These are phyloP conservation scores for Cicer cuneatum DNA, from an alignment of 306 rosid genomes.

Conservation along the genomic window DNA sequence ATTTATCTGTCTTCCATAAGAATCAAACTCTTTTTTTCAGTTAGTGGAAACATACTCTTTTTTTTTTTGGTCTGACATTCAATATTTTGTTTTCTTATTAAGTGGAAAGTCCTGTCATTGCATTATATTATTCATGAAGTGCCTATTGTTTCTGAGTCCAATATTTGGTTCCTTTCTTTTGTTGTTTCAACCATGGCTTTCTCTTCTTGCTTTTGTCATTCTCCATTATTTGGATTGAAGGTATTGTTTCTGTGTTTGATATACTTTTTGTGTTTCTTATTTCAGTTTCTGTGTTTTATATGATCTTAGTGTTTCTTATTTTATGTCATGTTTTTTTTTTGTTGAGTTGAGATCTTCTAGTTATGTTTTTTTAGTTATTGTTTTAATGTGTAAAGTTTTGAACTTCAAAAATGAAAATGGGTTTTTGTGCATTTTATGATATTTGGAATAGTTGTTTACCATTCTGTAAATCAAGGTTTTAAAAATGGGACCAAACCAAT, in stretches of 20 bases:
- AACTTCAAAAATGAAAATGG: conserved; percentile 18
- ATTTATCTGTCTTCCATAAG: conserved; percentile 48
- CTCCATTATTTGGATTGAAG: conserved; percentile 60
- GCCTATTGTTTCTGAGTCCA: conserved; percentile 43
- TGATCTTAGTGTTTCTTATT: conserved; percentile 9
- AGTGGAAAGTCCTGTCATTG: conserved; percentile 42
- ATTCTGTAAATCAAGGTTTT: neutral
- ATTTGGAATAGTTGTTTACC: neutral
- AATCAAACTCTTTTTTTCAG: conserved; percentile 35
- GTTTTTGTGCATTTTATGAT: conserved; percentile 12
- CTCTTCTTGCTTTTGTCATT: conserved; percentile 56
- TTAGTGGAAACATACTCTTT: conserved; percentile 33
- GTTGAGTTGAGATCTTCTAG: neutral
- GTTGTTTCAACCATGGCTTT: conserved; percentile 59
- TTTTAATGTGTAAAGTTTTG: conserved; percentile 9
- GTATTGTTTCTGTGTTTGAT: conserved; percentile 47
- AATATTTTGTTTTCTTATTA: conserved; percentile 17
- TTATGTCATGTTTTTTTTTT: neutral
- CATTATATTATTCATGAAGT: conserved; percentile 48
- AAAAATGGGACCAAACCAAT: neutral
- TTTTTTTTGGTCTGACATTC: conserved; percentile 8
- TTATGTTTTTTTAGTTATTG: neutral
- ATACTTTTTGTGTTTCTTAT: neutral
- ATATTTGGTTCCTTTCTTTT: conserved; percentile 39
- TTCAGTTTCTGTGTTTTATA: conserved; percentile 28